These are phyloP conservation scores for Phyllosticta ampelicida DNA, from an alignment of 2,329 filamentous ascomycete species.

Conservation along the genomic window DNA sequence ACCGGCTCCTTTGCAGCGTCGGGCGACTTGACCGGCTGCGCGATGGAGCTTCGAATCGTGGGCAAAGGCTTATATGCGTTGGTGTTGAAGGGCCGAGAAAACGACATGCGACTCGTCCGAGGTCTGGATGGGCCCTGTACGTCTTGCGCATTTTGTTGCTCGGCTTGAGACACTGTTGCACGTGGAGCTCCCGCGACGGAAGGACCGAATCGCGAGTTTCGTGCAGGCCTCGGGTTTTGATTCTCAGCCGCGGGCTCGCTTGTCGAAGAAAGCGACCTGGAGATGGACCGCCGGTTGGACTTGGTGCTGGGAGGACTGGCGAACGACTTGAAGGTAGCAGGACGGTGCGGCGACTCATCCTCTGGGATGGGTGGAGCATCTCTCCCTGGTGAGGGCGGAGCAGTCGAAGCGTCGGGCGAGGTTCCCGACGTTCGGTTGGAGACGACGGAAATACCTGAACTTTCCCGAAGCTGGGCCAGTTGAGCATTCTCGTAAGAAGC, in stretches of 20 bases:
- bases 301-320: constrained; percentile 22
- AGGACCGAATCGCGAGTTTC: neutral
- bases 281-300: constrained; percentile 26
- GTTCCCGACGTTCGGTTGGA: constrained; percentile 27
- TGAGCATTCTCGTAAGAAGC: constrained; percentile 26
- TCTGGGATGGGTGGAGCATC: constrained; percentile 16
- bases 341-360: constrained; percentile 21
- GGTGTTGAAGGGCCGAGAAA: constrained; percentile 6
- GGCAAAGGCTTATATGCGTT: constrained; percentile 2
- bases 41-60: constrained; percentile 4
- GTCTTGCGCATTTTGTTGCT: neutral
- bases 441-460: constrained; percentile 27
- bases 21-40: constrained; percentile 2
- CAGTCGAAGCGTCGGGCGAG: constrained; percentile 26
- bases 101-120: constrained; percentile 8
- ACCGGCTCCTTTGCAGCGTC: constrained; percentile 1
- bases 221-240: neutral
- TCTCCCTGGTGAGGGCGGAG: constrained; percentile 23
- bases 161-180: neutral
- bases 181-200: neutral
- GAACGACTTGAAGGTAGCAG: constrained; percentile 27
- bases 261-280: constrained; percentile 17
- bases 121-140: neutral
- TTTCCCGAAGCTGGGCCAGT: constrained; percentile 27
- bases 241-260: neutral